These are phyloP conservation scores for Globisporangium megalacanthum DNA, from an alignment of 352 stramenopile species.

Conservation along the genomic window DNA sequence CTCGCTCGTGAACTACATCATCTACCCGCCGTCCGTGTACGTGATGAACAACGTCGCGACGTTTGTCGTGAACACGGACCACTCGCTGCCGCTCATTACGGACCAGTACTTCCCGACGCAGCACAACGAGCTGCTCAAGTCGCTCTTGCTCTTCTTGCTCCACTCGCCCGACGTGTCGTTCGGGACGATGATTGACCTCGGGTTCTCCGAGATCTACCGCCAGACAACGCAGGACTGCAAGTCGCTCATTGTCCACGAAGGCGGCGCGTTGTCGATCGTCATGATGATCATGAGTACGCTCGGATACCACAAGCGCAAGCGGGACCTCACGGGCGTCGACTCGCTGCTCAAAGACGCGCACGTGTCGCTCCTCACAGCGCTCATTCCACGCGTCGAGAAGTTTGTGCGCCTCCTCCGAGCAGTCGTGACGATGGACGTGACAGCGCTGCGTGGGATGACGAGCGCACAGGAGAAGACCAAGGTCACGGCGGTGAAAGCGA, in stretches of 20 bases:
- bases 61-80: conserved; percentile 83
- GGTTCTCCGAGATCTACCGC: conserved; percentile 70
- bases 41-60: conserved; percentile 80
- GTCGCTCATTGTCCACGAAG: conserved; percentile 65
- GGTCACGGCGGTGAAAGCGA: conserved; percentile 44
- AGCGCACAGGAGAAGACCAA: conserved; percentile 30
- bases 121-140: conserved; percentile 82
- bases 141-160: conserved; percentile 62
- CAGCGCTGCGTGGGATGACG: conserved; percentile 33
- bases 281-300: conserved; percentile 86
- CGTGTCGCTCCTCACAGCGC: conserved; percentile 32
- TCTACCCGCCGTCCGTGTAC: conserved; percentile 81
- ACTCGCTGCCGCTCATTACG: conserved; percentile 77
- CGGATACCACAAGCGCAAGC: conserved; percentile 81
- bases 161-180: conserved; percentile 66
- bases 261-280: conserved; percentile 74
- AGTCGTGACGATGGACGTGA: conserved; percentile 55
- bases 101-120: conserved; percentile 70
- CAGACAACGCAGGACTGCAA: conserved; percentile 56
- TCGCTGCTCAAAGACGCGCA: conserved; percentile 44
- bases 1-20: conserved; percentile 79
- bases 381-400: conserved; percentile 69
- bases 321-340: conserved; percentile 71
- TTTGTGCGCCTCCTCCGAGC: conserved; percentile 70
- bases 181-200: conserved; percentile 67